Conservation (phyloP, 2,329 filamentous ascomycete species). For the Ceratocystis lukuohia region DNA sequence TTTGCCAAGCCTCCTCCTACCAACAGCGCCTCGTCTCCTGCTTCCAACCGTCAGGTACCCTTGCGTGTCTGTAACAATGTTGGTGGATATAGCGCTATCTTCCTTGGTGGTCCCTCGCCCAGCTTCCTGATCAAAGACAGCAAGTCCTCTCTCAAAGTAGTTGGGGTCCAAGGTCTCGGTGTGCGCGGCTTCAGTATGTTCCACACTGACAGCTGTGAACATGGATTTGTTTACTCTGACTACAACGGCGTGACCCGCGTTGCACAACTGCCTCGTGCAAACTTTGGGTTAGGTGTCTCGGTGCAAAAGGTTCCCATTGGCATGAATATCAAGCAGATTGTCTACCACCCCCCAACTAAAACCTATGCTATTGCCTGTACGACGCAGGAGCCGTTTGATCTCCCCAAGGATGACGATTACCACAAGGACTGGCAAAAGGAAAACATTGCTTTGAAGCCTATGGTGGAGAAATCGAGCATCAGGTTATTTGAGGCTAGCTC, state of each 20-base stretch:
- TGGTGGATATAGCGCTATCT: slow-evolving; percentile 68
- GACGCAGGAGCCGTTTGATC: slow-evolving; percentile 55
- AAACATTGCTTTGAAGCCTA: slow-evolving; percentile 48
- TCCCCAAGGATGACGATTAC: slow-evolving; percentile 75
- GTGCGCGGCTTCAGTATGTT: slow-evolving; percentile 63
- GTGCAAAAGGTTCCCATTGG: slow-evolving; percentile 57
- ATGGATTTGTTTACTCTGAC: slow-evolving; percentile 74
- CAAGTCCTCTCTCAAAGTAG: slow-evolving; percentile 59
- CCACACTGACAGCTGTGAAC: slow-evolving; percentile 61
- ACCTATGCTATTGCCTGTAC: slow-evolving; percentile 68
- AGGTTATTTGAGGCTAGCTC: slow-evolving; percentile 67
- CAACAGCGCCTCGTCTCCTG: slow-evolving; percentile 38
- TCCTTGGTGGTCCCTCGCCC: slow-evolving; percentile 66
- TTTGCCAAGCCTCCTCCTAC: slow-evolving; percentile 31
- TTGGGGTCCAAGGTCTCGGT: slow-evolving; percentile 55
- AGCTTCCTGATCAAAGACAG: slow-evolving; percentile 73
- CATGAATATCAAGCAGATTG: slow-evolving; percentile 56
- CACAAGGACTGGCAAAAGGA: slow-evolving; percentile 71
- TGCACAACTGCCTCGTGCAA: slow-evolving; percentile 52
- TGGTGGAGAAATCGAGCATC: slow-evolving; percentile 55
- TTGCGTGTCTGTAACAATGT: slow-evolving; percentile 50
- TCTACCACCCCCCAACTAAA: slow-evolving; percentile 61
- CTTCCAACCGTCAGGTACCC: slow-evolving; percentile 36
- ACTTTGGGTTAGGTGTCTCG: slow-evolving; percentile 63
- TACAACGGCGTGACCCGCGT: slow-evolving; percentile 58